phyloP scores from a whole-genome alignment of 352 stramenopile species.

The Globisporangium cederbergense region DNA sequence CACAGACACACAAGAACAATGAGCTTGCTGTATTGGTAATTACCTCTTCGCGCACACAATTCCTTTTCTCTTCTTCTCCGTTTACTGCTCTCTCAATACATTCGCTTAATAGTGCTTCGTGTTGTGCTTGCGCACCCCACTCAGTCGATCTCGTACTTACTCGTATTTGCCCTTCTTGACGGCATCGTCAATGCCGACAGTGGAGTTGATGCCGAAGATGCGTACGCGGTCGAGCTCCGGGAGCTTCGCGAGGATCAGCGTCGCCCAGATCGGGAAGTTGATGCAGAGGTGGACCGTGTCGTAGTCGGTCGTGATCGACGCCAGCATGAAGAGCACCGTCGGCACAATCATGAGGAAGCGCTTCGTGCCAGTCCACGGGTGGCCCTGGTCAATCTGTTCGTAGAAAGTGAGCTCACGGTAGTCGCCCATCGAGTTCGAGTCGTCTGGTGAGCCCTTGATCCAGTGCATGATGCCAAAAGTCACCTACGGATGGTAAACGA shows the following conservation, averaged over 20 bases:
- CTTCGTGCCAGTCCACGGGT: slow-evolving; percentile 90
- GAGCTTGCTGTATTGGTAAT: neutral
- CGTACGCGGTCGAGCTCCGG: slow-evolving; percentile 93
- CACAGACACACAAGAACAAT: slow-evolving; percentile 2
- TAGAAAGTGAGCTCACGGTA: slow-evolving; percentile 94
- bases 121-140: slow-evolving; percentile 5
- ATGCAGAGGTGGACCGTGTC: slow-evolving; percentile 78
- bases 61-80: neutral
- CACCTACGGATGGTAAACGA: slow-evolving; percentile 38
- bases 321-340: slow-evolving; percentile 86
- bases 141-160: slow-evolving; percentile 16
- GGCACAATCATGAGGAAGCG: slow-evolving; percentile 94
- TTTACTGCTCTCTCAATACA: neutral
- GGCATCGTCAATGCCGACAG: slow-evolving; percentile 92
- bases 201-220: slow-evolving; percentile 96
- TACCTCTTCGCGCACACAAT: neutral
- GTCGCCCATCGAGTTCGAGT: slow-evolving; percentile 89
- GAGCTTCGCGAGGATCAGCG: slow-evolving; percentile 92
- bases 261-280: slow-evolving; percentile 91
- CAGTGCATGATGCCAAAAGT: slow-evolving; percentile 94
- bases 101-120: slow-evolving; percentile 3
- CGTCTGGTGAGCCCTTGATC: slow-evolving; percentile 93
- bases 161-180: slow-evolving; percentile 46
- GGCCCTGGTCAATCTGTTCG: slow-evolving; percentile 93
- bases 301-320: slow-evolving; percentile 89